phyloP scores from a whole-genome alignment of 805 yeast species.

The Tetrapisispora taiwanensis region DNA sequence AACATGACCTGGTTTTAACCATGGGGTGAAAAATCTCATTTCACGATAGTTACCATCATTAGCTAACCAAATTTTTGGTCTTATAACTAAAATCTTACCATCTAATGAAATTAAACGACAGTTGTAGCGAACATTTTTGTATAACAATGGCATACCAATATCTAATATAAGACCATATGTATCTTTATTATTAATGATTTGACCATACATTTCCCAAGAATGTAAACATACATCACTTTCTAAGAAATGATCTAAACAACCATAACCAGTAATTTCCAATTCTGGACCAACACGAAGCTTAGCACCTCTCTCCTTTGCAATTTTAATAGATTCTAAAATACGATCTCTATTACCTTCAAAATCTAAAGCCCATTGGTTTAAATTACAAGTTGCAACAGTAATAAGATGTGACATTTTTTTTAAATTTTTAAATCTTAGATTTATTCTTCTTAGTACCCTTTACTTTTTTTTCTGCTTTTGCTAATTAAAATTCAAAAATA shows the following conservation, averaged over 20 bases:
- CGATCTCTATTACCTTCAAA: slow-evolving; percentile 95
- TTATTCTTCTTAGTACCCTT: not conserved
- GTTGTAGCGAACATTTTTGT: slow-evolving; percentile 80
- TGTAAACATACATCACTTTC: slow-evolving; percentile 84
- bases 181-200: slow-evolving; percentile 55
- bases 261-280: slow-evolving; percentile 88
- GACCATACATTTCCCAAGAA: slow-evolving; percentile 88
- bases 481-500: too few species aligned
- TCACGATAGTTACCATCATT: slow-evolving; percentile 98
- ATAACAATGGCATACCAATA: slow-evolving; percentile 89
- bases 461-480: not conserved
- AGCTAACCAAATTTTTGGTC: slow-evolving; percentile 90
- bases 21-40: slow-evolving; percentile 94
- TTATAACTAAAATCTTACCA: slow-evolving; percentile 68
- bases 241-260: slow-evolving; percentile 86
- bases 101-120: slow-evolving; percentile 79
- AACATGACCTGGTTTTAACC: slow-evolving; percentile 69
- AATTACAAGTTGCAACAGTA: slow-evolving; percentile 85
- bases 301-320: slow-evolving; percentile 72
- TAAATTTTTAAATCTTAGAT: not conserved
- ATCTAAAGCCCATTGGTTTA: slow-evolving; percentile 98
- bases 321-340: slow-evolving; percentile 65
- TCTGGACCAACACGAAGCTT: slow-evolving; percentile 92
- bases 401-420: slow-evolving; percentile 68
- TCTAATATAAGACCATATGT: slow-evolving; percentile 75